phyloP scores from a whole-genome alignment of 1,139 yeast genomes.

The Nadsonia commutata region DNA sequence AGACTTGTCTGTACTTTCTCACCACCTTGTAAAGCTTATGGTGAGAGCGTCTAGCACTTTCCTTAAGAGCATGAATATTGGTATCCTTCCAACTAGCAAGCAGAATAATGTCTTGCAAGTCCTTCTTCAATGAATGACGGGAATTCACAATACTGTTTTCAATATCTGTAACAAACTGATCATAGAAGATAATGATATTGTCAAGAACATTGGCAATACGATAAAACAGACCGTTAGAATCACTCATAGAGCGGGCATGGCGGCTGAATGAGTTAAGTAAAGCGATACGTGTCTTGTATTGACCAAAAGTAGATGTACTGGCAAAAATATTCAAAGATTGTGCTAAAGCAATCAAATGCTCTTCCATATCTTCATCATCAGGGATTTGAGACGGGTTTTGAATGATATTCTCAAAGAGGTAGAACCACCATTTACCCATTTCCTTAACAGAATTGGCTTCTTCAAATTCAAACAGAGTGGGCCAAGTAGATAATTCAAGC shows the following conservation, averaged over 20 bases:
- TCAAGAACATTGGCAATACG: conserved; percentile 31
- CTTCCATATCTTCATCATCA: conserved; percentile 20
- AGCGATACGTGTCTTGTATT: conserved; percentile 41
- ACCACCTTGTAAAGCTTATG: conserved; percentile 69
- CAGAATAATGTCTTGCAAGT: conserved; percentile 67
- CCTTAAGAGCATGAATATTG: conserved; percentile 82
- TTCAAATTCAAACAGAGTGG: conserved; percentile 55
- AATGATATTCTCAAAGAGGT: conserved; percentile 59
- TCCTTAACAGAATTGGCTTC: conserved; percentile 35
- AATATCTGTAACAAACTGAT: conserved; percentile 43
- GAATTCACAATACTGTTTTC: conserved; percentile 30
- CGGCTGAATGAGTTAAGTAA: conserved; percentile 47
- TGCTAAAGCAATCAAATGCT: conserved; percentile 32
- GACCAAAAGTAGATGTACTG: conserved; percentile 66
- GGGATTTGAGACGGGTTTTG: conserved; percentile 11
- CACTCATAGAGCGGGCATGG: conserved; percentile 25
- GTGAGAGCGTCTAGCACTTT: conserved; percentile 84
- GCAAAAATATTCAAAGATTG: conserved; percentile 63
- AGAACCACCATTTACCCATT: conserved; percentile 83
- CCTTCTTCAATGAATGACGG: conserved; percentile 53
- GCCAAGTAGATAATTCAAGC: conserved; percentile 79
- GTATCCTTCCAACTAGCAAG: conserved; percentile 97
- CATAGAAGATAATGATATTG: conserved; percentile 51
- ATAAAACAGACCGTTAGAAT: conserved; percentile 9
- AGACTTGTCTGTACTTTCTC: conserved; percentile 58